Conservation (phyloP, 2,329 filamentous ascomycete genomes). For the Nectriaceae sp. region DNA sequence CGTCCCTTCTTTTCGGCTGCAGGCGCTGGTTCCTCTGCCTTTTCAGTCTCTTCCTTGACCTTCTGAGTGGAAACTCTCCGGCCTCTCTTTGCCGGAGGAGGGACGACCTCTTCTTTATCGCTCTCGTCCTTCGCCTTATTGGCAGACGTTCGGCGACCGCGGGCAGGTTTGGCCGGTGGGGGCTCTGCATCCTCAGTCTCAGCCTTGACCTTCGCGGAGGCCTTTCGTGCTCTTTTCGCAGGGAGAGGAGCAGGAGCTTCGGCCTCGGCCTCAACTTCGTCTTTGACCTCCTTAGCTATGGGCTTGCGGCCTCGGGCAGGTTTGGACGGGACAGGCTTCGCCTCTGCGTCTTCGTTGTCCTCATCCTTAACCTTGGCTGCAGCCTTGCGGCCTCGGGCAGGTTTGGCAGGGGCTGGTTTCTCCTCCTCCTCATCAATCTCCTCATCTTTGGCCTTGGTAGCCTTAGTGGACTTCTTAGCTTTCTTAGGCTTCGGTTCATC, state of each 20-base stretch:
- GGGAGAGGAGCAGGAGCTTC: conserved; percentile 3
- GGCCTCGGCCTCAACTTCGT: conserved; percentile 21
- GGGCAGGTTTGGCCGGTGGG: conserved; percentile 16
- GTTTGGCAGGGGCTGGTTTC: conserved; percentile 5
- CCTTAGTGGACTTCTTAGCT: conserved; percentile 33
- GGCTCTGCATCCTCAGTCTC: conserved; percentile 20
- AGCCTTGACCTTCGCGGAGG: conserved; percentile 12
- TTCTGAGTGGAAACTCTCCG: conserved; percentile 18
- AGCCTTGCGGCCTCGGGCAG: conserved; percentile 22
- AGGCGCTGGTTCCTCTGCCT: conserved; percentile 16
- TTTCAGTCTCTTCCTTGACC: conserved; percentile 23
- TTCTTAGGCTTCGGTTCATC: conserved; percentile 39
- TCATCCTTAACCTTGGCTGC: conserved; percentile 15
- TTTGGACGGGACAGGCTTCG: conserved; percentile 6
- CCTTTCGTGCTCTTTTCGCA: conserved; percentile 5
- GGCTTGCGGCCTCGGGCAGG: conserved; percentile 22
- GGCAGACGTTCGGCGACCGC: conserved; percentile 19
- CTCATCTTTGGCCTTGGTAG: conserved; percentile 24
- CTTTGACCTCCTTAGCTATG: conserved; percentile 13
- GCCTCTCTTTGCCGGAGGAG: conserved; percentile 30
- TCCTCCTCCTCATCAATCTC: conserved; percentile 23
- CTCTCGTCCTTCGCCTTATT: conserved; percentile 7
- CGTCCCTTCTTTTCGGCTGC: conserved; percentile 9
- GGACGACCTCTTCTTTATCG: conserved; percentile 17
- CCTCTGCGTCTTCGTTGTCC: conserved; percentile 24